A percentile compares a stretch with the other conserved stretches of the same genome.
phyloP scores from a whole-genome alignment of 1,284 basidiomycete species.

The Boletus semigastroideus region DNA sequence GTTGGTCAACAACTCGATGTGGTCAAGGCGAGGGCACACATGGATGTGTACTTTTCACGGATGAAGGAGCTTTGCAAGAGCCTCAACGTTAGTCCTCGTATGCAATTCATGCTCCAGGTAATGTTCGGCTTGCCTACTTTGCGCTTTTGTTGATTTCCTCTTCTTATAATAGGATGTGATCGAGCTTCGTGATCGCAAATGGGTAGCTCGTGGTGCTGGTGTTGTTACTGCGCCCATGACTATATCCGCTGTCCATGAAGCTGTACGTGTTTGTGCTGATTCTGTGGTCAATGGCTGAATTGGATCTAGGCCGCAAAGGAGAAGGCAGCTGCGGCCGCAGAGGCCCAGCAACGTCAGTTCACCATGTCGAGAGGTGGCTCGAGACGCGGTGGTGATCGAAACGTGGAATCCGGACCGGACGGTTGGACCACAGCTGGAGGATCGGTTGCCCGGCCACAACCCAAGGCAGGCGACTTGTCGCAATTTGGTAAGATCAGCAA shows the following conservation, averaged over 20 bases:
- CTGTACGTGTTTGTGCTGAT: constrained; percentile 47
- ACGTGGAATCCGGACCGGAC: constrained; percentile 59
- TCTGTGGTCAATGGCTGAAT: constrained; percentile 11
- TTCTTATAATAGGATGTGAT: constrained; percentile 68
- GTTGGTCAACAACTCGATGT: constrained; percentile 85
- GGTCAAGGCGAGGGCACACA: constrained; percentile 75
- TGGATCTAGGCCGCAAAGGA: constrained; percentile 62
- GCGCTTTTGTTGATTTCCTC: constrained; percentile 7
- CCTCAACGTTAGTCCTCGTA: constrained; percentile 77
- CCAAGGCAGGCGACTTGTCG: constrained; percentile 85
- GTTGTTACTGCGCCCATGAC: constrained; percentile 81
- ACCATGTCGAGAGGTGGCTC: constrained; percentile 81
- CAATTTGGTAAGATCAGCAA: constrained; percentile 87
- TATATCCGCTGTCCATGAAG: constrained; percentile 84
- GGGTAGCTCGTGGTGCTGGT: constrained; percentile 74
- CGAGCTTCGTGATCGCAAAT: constrained; percentile 83
- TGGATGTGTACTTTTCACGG: constrained; percentile 92
- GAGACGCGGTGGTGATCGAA: constrained; percentile 79
- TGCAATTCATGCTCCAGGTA: constrained; percentile 95
- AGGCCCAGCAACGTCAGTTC: constrained; percentile 57
- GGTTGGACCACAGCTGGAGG: constrained; percentile 86
- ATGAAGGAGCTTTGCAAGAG: constrained; percentile 83
- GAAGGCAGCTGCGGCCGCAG: constrained; percentile 45
- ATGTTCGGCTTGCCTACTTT: constrained; percentile 26
- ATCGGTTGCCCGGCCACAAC: constrained; percentile 56